Evolutionary conservation across 345 rosid genomes (phyloP).

Genomic region (Melastoma malabathricum): DNA sequence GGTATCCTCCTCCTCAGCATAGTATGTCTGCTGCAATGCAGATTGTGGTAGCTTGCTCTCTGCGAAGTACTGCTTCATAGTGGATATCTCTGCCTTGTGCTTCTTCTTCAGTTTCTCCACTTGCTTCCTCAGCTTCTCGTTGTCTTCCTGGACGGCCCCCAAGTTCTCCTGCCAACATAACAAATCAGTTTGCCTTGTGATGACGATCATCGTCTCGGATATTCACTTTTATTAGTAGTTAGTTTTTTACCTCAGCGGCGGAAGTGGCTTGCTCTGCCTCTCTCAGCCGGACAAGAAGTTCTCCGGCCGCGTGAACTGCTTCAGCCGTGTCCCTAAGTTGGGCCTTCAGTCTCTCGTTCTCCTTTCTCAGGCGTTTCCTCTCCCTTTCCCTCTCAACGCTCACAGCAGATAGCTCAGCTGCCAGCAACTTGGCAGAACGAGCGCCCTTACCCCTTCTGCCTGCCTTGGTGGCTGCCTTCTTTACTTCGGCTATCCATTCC

Average conservation of each 20-base stretch:
- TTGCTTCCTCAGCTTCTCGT: constrained; percentile 80
- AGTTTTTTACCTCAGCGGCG: constrained; percentile 47
- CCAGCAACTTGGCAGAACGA: constrained; percentile 66
- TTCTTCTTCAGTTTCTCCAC: constrained; percentile 73
- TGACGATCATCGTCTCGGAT: no score
- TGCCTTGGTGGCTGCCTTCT: constrained; percentile 80
- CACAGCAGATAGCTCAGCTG: constrained; percentile 63
- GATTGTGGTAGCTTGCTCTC: constrained; percentile 80
- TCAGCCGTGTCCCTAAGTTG: constrained; percentile 93
- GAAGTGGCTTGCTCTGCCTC: constrained; percentile 86
- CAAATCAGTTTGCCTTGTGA: background rate
- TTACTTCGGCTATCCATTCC: constrained; percentile 81
- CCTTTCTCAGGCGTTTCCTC: constrained; percentile 56
- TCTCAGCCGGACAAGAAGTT: constrained; percentile 76
- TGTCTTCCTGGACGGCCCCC: constrained; percentile 38
- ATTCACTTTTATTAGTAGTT: no score
- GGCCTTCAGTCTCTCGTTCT: constrained; percentile 60
- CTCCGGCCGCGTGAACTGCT: constrained; percentile 98
- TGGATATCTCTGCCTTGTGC: constrained; percentile 82
- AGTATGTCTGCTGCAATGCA: constrained; percentile 30
- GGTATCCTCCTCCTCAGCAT: constrained; percentile 34
- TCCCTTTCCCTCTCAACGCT: constrained; percentile 79
- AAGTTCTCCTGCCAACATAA: constrained; percentile 40
- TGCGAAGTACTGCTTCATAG: constrained; percentile 74
- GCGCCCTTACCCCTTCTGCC: constrained; percentile 66